Evolutionary conservation across 2,329 filamentous ascomycete genomes (phyloP).

Genomic region (Fusarium pseudoanthophilum): DNA sequence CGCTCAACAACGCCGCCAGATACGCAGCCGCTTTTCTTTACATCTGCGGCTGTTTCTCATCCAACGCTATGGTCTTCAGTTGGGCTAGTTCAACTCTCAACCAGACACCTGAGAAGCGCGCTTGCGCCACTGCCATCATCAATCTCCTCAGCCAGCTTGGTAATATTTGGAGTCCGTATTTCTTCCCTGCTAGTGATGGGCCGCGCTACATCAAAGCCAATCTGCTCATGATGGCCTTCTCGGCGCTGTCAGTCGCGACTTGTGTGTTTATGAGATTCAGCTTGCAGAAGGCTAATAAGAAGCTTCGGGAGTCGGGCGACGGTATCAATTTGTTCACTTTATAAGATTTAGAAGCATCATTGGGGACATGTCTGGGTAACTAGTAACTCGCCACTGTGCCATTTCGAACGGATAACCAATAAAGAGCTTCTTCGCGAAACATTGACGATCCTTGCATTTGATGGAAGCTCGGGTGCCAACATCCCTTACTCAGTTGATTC

Average conservation of each 20-base stretch:
- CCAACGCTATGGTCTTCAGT: slow-evolving; percentile 33
- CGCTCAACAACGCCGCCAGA: slow-evolving; percentile 28
- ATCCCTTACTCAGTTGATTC: neutral
- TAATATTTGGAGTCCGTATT: slow-evolving; percentile 45
- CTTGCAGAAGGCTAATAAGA: no score
- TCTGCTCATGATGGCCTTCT: slow-evolving; percentile 38
- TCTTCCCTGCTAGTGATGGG: slow-evolving; percentile 39
- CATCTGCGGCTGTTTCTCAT: slow-evolving; percentile 30
- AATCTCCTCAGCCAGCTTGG: slow-evolving; percentile 39
- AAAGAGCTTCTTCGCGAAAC: neutral
- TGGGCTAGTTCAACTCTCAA: slow-evolving; percentile 36
- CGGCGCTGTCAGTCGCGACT: neutral
- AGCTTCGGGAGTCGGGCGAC: no score
- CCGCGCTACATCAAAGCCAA: slow-evolving; percentile 41
- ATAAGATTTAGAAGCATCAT: no score
- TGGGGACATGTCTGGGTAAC: no score
- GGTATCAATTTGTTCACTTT: no score
- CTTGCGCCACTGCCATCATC: slow-evolving; percentile 39
- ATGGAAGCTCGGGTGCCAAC: neutral
- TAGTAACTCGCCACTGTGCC: rapidly evolving
- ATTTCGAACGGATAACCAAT: rapidly evolving
- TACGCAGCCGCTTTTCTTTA: slow-evolving; percentile 40
- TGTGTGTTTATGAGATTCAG: neutral
- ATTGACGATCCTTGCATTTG: neutral
- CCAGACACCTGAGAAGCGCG: slow-evolving; percentile 11